Evolutionary conservation across 345 rosid genomes (phyloP).

Genomic region (Eucalyptus virginea): DNA sequence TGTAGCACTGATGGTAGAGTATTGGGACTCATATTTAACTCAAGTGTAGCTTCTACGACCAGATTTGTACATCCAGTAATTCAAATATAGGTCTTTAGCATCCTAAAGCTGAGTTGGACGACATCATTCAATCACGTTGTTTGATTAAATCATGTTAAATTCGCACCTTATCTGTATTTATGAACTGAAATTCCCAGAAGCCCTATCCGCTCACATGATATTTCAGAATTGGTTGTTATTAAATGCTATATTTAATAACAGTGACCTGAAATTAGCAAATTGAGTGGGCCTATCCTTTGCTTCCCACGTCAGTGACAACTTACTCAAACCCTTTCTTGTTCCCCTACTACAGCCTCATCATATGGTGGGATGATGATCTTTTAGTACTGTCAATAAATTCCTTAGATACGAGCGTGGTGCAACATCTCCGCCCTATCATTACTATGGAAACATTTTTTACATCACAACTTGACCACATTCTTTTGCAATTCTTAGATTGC

Average conservation of each 20-base stretch:
- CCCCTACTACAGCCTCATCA: neutral
- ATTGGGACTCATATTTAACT: neutral
- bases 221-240: neutral
- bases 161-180: neutral
- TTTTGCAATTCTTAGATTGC: constrained; percentile 40
- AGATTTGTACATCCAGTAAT: neutral
- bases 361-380: neutral
- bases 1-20: neutral
- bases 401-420: neutral
- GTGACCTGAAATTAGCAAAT: neutral
- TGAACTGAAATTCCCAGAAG: neutral
- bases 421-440: neutral
- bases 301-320: neutral
- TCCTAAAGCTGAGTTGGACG: neutral
- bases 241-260: neutral
- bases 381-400: neutral
- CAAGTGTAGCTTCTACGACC: neutral
- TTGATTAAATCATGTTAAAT: neutral
- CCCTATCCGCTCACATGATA: neutral
- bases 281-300: neutral
- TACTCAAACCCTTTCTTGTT: neutral
- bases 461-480: neutral
- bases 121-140: neutral
- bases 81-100: neutral
- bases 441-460: neutral